Percentiles rank a stretch among this genome's conserved stretches.
These are phyloP conservation scores for Eutypella sp. DNA, from an alignment of 2,329 filamentous ascomycete genomes.

Conservation along the genomic window DNA sequence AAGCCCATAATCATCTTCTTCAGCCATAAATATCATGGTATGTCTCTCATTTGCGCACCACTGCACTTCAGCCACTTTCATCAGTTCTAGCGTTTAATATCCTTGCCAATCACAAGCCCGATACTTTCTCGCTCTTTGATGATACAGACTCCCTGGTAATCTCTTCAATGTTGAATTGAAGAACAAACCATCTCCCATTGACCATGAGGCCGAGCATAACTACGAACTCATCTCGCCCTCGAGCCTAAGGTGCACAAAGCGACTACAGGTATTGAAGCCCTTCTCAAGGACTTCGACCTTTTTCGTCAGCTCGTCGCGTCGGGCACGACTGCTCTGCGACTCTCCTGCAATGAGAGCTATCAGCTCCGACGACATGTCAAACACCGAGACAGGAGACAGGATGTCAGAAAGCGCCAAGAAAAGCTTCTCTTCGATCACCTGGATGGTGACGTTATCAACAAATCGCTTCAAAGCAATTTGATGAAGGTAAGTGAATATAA, in stretches of 20 bases:
- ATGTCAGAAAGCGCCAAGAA: slow-evolving; percentile 31
- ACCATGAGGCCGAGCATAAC: too few species aligned
- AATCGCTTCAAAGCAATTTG: slow-evolving; percentile 41
- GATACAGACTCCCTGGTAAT: too few species aligned
- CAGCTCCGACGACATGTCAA: slow-evolving; percentile 29
- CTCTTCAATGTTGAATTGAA: background rate
- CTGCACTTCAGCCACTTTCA: too few species aligned
- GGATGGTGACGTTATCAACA: slow-evolving; percentile 36
- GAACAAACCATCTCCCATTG: too few species aligned
- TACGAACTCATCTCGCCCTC: slow-evolving; percentile 7
- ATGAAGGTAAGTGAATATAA: background rate
- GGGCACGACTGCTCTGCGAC: slow-evolving; percentile 30
- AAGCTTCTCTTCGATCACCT: slow-evolving; percentile 37
- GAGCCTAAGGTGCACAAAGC: slow-evolving; percentile 21
- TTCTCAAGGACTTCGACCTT: slow-evolving; percentile 33
- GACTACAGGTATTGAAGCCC: slow-evolving; percentile 33
- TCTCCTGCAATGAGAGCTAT: slow-evolving; percentile 37
- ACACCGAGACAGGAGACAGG: slow-evolving; percentile 34
- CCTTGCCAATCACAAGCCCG: too few species aligned
- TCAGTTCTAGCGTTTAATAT: too few species aligned
- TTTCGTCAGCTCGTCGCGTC: slow-evolving; percentile 31
- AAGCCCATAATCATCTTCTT: too few species aligned
- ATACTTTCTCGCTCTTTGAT: too few species aligned
- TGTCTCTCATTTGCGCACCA: too few species aligned
- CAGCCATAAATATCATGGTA: too few species aligned